Percentiles rank a stretch among this genome's conserved stretches.
These are phyloP conservation scores for Taxillus chinensis DNA, from an alignment of 164 flowering plant species.

Conservation along the genomic window DNA sequence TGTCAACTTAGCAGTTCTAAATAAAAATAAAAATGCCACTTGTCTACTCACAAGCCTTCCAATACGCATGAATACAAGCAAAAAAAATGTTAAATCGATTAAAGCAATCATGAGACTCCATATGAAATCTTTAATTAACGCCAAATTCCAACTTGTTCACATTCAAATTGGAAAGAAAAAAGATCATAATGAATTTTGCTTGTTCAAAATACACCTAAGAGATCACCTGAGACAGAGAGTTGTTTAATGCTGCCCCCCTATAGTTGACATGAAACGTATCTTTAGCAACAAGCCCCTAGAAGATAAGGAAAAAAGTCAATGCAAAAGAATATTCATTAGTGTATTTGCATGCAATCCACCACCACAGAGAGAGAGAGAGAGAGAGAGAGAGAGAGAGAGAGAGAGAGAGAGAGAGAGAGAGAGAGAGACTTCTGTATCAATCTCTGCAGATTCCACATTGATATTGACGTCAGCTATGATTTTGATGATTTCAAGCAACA, in stretches of 20 bases:
- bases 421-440: constrained; percentile 75
- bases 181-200: too few relatives aligned
- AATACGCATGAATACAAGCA: too few relatives aligned
- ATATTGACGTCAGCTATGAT: constrained; percentile 71
- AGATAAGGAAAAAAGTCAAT: neutral
- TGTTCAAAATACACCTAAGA: neutral
- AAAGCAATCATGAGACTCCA: too few relatives aligned
- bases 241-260: constrained; percentile 65
- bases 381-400: constrained; percentile 16
- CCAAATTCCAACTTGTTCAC: too few relatives aligned
- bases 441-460: constrained; percentile 87
- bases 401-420: constrained; percentile 6
- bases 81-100: too few relatives aligned
- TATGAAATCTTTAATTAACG: too few relatives aligned
- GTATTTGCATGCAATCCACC: neutral
- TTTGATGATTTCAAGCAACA: constrained; percentile 67
- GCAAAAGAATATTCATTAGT: neutral
- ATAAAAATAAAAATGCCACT: too few relatives aligned
- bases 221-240: constrained; percentile 70
- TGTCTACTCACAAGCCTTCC: too few relatives aligned
- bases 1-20: too few relatives aligned
- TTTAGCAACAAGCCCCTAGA: constrained; percentile 50
- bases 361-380: constrained; percentile 3
- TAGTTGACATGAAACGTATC: constrained; percentile 90
- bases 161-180: too few relatives aligned